Base-by-base conservation (phyloP, 1,139 yeast genomes). In the Spencermartinsiella ligniputridi region DNA sequence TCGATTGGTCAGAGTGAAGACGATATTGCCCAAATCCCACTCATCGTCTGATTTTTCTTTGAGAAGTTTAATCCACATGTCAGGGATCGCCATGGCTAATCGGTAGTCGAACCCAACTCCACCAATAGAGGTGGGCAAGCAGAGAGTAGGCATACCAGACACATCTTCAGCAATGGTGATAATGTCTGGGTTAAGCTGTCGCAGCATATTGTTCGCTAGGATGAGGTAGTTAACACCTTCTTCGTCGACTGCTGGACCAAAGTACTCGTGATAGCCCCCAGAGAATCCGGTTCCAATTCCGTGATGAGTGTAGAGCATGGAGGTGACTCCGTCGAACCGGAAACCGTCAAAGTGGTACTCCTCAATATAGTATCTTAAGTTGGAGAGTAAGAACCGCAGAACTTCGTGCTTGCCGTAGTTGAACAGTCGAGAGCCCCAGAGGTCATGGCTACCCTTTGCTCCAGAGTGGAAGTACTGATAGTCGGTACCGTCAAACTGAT, bases 1-100 rank as follows among this genome's bases (percentile, higher is more conserved):
- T 58, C 98, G 76, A 68, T 92, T 92, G 37, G 95, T 82, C 56
- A 92, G 75, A 1, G 95, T 87, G 60, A 78, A 83, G 18, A 82
- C 83, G 48, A 92, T 88, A 50, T 75, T 72, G 27, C 84, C 90
- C 70, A 92, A 66, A 58, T 90, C 89, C 98, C 98, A 92, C 44
- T 88, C 84, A 52, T 90, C 96, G 63, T 92, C 98, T 32, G 69
- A 60, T 51, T 76, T 70, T 61, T 90, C 97, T 63, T 92, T 92
- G 56, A 92, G 69, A 42, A 89, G 68, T 65, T 92, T 92, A 68
- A 92, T 92, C 97, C 98, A 92, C 97, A 90, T 90, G 65, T 92
- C 98, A 3, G 98, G 98, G 49, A 92, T 75, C 1, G 97, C 97
- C 98, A 92, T 92, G 2, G 96, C 94, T 47, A 92, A 72, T 53